Base-by-base conservation (phyloP, 805 yeast genomes). In the Candida railenensis region DNA sequence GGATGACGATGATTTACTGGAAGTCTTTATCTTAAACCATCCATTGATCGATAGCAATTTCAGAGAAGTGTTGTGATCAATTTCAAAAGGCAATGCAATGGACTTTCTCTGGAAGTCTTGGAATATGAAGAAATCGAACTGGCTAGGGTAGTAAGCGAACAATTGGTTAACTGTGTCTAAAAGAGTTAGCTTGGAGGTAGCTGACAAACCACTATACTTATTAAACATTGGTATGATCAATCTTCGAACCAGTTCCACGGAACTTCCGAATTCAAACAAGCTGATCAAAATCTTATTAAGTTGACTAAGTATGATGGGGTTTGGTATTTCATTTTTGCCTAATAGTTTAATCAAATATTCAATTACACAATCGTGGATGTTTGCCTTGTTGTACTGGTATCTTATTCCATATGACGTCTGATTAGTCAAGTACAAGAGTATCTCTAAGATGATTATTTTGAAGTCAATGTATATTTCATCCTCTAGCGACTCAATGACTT, bases 231-330 rank as follows among this genome's bases (percentile, higher is more conserved):
- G 64, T 5, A 45, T 16, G 4, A 64, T 30, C 4, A 67, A 42
- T 36, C 47, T 50, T 40, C 55, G 51, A 38, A 67, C 45, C 19
- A 42, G 46, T 21, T 48, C 48, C 1, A 59, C 53, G 38, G 59
- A 60, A 49, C 71, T 64, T 2, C 77, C 77, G 21, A 71, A 52
- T 48, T 69, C 72, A 38, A 62, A 47, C 34, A 71, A 58, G 8
- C 50, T 43, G 1, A 62, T 40, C 8, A 65, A 47, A n/a, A 69
- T 48, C 14, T 63, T 51, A 20, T 52, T 40, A 37, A 57, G 53
- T 36, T 58, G 65, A 38, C 48, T 52, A n/a, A 55, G 33, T 1
- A 53, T 16, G 5, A 14, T 11, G 15, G 40, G 14, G 21, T 12
- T 14, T 4, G 22, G 28, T 7, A 7, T 18, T n/a, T 8, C 40